Base-by-base conservation (phyloP, 768 basidiomycete genomes). In the Bullera alba region DNA sequence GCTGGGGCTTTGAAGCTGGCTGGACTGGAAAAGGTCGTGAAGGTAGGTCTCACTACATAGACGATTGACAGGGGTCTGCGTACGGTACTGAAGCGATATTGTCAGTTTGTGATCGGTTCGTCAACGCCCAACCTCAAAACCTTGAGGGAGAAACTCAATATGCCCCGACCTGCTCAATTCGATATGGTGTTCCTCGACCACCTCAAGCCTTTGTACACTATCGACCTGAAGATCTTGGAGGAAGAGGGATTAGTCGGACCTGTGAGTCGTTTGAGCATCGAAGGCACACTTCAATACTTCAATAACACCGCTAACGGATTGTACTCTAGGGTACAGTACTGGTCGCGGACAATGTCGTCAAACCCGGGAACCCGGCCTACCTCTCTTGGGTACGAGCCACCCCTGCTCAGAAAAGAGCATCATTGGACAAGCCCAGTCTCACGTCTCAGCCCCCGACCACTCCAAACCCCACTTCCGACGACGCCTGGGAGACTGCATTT, bases 281-380 rank as follows among this genome's bases (percentile, higher is more conserved):
- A 35, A 25, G 6, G 10, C 6, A 4, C 21, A 25, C 26, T 42
- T 15, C 8, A n/a, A n/a, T n/a, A n/a, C n/a, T n/a, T n/a, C n/a
- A n/a, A n/a, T n/a, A n/a, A n/a, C n/a, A n/a, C n/a, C n/a, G n/a
- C n/a, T n/a, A n/a, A n/a, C n/a, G 28, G 17, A 5, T 15, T 29
- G 23, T 7, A 37, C 14, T 37, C 21, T 5, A 70, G 68, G 68
- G 67, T 7, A 71, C 69, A 23, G 53, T 61, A 42, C 49, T 68
- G n/a, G 63, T 71, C 17, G 69, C 69, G 26, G 69, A 71, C 56
- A 68, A 67, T 50, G 69, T 71, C n/a, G 65, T 71, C 51, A 71
- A 68, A 41, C 67, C 67, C 27, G 69, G 69, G 5, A 71, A 71
- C 45, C 69, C 69, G 6, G 57, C 66, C 36, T 71, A 71, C 52